phyloP scores from a whole-genome alignment of 768 basidiomycete species.

The Tylopilus intermedius region DNA sequence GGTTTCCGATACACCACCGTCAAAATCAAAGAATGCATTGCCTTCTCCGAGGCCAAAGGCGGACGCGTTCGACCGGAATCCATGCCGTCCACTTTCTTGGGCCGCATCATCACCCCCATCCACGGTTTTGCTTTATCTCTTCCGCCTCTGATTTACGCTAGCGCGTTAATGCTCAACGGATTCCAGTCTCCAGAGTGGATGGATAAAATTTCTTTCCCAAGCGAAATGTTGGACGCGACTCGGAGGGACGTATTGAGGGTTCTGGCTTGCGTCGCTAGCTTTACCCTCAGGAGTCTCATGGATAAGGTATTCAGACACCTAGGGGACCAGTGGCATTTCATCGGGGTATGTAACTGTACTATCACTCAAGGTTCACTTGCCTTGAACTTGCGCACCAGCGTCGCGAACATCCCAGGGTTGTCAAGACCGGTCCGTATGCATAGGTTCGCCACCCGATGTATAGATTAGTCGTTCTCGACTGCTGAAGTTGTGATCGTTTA shows the following conservation, averaged over 20 bases:
- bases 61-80: constrained; percentile 17
- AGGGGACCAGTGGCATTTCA: constrained; percentile 27
- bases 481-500: not conserved
- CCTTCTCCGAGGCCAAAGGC: constrained; percentile 5
- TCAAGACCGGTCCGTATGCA: constrained; percentile 31
- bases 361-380: no score
- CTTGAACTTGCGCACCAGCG: constrained; percentile 12
- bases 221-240: constrained; percentile 4
- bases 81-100: constrained; percentile 13
- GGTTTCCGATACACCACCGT: not conserved
- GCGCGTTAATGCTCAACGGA: constrained; percentile 20
- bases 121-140: constrained; percentile 17
- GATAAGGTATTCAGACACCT: constrained; percentile 6
- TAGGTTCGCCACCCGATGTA: constrained; percentile 33
- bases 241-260: constrained; percentile 11
- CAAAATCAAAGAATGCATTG: not conserved
- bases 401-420: constrained; percentile 28
- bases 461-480: constrained; percentile 12
- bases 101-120: constrained; percentile 23
- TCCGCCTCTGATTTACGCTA: constrained; percentile 23
- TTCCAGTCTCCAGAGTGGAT: constrained; percentile 31
- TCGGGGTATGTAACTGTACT: constrained; percentile 13
- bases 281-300: constrained; percentile 3
- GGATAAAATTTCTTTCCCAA: constrained; percentile 14
- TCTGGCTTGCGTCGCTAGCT: constrained; percentile 18